Evolutionary conservation across 2,329 filamentous ascomycete species (phyloP), one percentile per base, ranked within the genome.

Genomic region (Colletotrichum melonis): DNA sequence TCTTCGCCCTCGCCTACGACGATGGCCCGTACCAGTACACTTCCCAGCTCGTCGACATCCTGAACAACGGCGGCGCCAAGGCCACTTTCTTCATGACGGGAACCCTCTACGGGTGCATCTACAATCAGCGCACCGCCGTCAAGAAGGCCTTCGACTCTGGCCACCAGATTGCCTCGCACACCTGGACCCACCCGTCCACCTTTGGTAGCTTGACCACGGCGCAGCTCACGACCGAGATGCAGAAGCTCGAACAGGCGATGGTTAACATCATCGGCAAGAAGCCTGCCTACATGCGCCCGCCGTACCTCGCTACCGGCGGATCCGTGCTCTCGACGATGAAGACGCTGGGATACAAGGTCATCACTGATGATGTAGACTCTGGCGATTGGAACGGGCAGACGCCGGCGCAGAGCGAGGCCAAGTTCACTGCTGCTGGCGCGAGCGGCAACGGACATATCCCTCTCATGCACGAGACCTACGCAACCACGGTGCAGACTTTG

Each of bases 281-380:
- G 79, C 86, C 86, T 7, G 81, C 83, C 11, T 88, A 88, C 81
- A 83, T 88, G 83, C 85, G 86, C 0, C 86, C 86, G 6, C 86
- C 86, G 0, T 87, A 87, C 79, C 85, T 88, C 56, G 84, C 84
- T 70, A 87, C 86, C 3, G 81, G 85, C 63, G 85, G 84, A 26
- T 78, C 82, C 71, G 82, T 87, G 55, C 79, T 87, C 60, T 77
- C 78, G 22, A 83, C 82, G 16, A 82, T 87, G 82, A 77, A 77
- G 69, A 75, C 81, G 67, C 79, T 91, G 63, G 88, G 88, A 69
- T 91, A 91, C 83, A 89, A 90, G 78, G 86, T 91, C 77, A 87
- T 89, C 77, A 91, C 89, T 76, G 85, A 91, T 77, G 88, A 92
- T 74, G 82, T 92, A 62, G 90, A 92, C 78, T 86, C 89, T 1